Conservation (phyloP, 2,329 filamentous ascomycete genomes). For the Cytospora piceae region DNA sequence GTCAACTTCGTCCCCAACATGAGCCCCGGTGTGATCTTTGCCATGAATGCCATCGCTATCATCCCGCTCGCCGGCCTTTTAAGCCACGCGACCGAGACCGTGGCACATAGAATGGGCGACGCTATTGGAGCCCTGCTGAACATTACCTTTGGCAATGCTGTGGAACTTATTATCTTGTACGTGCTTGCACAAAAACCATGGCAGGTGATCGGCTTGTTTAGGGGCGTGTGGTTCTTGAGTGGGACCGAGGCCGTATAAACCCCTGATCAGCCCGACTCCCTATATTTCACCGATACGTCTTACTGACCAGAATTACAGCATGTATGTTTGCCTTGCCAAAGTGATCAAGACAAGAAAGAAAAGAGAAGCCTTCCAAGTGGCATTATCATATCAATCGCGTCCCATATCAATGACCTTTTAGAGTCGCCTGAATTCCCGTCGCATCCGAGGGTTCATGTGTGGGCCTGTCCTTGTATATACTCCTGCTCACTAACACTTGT, state of each 20-base stretch:
- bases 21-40: constrained; percentile 68
- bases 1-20: constrained; percentile 58
- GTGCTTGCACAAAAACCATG: constrained; percentile 33
- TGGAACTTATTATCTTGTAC: constrained; percentile 78
- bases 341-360: constrained; percentile 51
- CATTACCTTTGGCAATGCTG: constrained; percentile 78
- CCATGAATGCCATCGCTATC: constrained; percentile 75
- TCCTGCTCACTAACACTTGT: constrained; percentile 42
- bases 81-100: constrained; percentile 74
- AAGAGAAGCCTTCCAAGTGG: constrained; percentile 63
- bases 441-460: constrained; percentile 8
- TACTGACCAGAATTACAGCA: constrained; percentile 44
- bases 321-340: constrained; percentile 53
- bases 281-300: not conserved
- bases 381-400: constrained; percentile 55
- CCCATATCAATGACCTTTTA: constrained; percentile 41
- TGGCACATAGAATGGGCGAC: constrained; percentile 73
- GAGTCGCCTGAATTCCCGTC: constrained; percentile 17
- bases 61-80: constrained; percentile 74
- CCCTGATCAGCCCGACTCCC: constrained; percentile 14
- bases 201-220: not conserved
- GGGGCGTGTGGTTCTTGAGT: not conserved
- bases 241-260: constrained; percentile 27
- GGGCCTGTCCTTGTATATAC: constrained; percentile 32
- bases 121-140: constrained; percentile 74